Percentiles rank a stretch among this genome's conserved stretches.
These are phyloP conservation scores for Escallonia rubra DNA, from an alignment of 129 eudicot species.

Conservation along the genomic window DNA sequence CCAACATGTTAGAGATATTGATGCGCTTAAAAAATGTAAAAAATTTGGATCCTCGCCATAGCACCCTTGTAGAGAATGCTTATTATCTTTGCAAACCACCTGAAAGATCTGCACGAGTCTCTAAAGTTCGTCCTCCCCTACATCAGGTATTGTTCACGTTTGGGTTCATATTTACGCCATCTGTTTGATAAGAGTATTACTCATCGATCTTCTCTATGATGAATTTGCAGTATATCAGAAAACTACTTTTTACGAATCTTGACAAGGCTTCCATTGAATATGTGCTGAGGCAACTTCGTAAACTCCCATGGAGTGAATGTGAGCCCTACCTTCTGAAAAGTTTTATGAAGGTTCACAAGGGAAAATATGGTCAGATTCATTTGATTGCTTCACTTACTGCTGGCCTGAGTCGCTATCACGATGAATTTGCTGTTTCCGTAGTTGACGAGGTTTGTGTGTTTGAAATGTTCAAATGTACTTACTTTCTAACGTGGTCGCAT, in stretches of 20 bases:
- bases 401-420: slow-evolving; percentile 96
- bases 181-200: neutral
- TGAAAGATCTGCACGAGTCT: slow-evolving; percentile 88
- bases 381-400: slow-evolving; percentile 95
- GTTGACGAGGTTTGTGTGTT: slow-evolving; percentile 77
- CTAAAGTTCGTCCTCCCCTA: slow-evolving; percentile 93
- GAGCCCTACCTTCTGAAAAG: slow-evolving; percentile 79
- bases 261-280: slow-evolving; percentile 89
- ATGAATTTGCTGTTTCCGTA: slow-evolving; percentile 87
- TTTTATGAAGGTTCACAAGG: slow-evolving; percentile 91
- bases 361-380: slow-evolving; percentile 96
- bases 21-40: slow-evolving; percentile 95
- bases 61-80: slow-evolving; percentile 97
- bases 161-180: neutral
- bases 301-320: slow-evolving; percentile 94
- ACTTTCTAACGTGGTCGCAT: neutral
- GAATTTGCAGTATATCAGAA: slow-evolving; percentile 80
- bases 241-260: slow-evolving; percentile 85
- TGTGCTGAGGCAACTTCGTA: slow-evolving; percentile 90
- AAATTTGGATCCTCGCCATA: slow-evolving; percentile 95
- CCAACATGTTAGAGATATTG: slow-evolving; percentile 91
- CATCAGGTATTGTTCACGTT: slow-evolving; percentile 64
- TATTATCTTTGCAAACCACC: slow-evolving; percentile 97
- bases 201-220: slow-evolving; percentile 15
- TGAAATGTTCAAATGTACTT: neutral